Evolutionary conservation across 352 stramenopile species (phyloP).

Genomic region (Pythium rhizo-oryzae): DNA sequence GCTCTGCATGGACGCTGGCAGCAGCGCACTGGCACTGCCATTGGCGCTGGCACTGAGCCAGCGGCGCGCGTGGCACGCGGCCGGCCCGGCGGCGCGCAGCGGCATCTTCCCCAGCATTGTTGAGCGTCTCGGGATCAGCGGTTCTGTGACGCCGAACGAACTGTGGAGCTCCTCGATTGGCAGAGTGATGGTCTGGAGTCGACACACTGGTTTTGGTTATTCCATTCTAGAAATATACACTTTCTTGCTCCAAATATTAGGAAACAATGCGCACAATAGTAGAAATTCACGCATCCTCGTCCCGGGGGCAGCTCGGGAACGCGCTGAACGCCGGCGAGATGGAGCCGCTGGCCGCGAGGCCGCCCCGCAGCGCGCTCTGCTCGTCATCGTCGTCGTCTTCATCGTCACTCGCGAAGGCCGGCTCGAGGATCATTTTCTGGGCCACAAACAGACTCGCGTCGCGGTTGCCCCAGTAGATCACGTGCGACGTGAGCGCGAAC

Average conservation of each 20-base stretch:
- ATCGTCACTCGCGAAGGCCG: slow-evolving; percentile 32
- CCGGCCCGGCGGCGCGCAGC: neutral
- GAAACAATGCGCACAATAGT: neutral
- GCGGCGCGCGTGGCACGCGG: neutral
- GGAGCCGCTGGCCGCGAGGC: slow-evolving; percentile 15
- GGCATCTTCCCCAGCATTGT: neutral
- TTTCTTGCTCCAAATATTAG: neutral
- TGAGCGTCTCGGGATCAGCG: neutral
- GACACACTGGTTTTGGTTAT: slow-evolving; percentile 12
- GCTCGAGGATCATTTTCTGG: slow-evolving; percentile 85
- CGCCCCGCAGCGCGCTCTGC: slow-evolving; percentile 4
- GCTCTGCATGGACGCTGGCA: slow-evolving; percentile 27
- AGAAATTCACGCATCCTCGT: neutral
- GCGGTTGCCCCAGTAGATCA: slow-evolving; percentile 92
- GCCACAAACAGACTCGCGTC: slow-evolving; percentile 93
- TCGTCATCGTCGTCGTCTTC: slow-evolving; percentile 28
- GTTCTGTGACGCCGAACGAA: neutral
- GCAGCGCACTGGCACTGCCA: slow-evolving; percentile 4
- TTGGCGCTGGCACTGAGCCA: neutral
- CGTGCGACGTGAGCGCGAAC: slow-evolving; percentile 91
- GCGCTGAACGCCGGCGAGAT: slow-evolving; percentile 33
- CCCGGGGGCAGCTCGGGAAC: slow-evolving; percentile 6
- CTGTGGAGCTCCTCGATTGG: neutral
- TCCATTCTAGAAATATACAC: neutral
- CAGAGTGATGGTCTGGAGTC: neutral